Conservation (phyloP, 169 alveolate genomes). For the Babesia bigemina region DNA sequence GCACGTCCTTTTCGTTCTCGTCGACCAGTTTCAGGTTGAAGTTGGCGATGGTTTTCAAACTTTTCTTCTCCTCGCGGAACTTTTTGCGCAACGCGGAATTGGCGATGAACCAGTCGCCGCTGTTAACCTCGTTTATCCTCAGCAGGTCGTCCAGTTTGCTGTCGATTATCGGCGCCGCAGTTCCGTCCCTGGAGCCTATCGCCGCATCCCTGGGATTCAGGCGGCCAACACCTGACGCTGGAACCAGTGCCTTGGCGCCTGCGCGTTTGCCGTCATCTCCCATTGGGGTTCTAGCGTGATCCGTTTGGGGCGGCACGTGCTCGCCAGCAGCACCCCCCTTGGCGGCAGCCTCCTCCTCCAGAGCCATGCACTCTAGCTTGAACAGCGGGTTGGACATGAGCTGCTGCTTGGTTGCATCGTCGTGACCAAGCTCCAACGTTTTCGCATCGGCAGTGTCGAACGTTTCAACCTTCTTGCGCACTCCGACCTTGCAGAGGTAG, state of each 20-base stretch:
- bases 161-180: slow-evolving; percentile 4
- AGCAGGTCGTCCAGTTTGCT: slow-evolving; percentile 41
- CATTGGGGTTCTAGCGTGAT: background rate
- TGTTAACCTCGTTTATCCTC: slow-evolving; percentile 36
- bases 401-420: slow-evolving; percentile 43
- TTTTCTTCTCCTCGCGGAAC: slow-evolving; percentile 52
- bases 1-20: slow-evolving; percentile 26
- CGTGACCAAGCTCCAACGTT: slow-evolving; percentile 39
- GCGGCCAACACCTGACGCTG: background rate
- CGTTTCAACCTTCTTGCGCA: slow-evolving; percentile 73
- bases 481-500: slow-evolving; percentile 77
- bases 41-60: slow-evolving; percentile 23
- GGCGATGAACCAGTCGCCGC: slow-evolving; percentile 54
- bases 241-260: background rate
- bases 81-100: slow-evolving; percentile 54
- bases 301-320: background rate
- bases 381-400: slow-evolving; percentile 51
- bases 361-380: slow-evolving; percentile 48
- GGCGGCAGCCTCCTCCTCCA: slow-evolving; percentile 13
- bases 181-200: background rate
- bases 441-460: slow-evolving; percentile 39
- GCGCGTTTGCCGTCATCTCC: background rate
- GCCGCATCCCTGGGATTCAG: background rate
- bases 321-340: background rate
- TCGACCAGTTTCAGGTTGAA: slow-evolving; percentile 31